Conservation (phyloP, 805 yeast genomes). For the Yamadazyma olivae region DNA sequence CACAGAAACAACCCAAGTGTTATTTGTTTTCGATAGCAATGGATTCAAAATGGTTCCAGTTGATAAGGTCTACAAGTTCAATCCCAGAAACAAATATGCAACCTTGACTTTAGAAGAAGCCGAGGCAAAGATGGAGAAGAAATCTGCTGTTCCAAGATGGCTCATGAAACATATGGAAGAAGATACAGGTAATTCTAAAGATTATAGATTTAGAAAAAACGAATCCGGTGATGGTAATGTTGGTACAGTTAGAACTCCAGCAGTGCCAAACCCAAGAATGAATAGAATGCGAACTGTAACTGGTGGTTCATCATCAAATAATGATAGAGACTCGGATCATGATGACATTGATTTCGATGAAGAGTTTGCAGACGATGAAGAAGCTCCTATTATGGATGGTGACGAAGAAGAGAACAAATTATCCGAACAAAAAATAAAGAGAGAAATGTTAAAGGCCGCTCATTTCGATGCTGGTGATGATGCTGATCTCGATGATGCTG, state of each 20-base stretch:
- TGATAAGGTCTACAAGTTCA: constrained; percentile 89
- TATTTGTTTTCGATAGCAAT: constrained; percentile 78
- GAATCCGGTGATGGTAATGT: constrained; percentile 6
- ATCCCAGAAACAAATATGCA: constrained; percentile 90
- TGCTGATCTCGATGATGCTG: constrained; percentile 45
- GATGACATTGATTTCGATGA: constrained; percentile 95
- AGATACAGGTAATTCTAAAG: constrained; percentile 46
- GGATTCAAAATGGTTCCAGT: constrained; percentile 95
- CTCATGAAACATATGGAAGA: constrained; percentile 83
- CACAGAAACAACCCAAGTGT: constrained; percentile 74
- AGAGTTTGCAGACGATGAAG: constrained; percentile 98
- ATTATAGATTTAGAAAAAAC: constrained; percentile 42
- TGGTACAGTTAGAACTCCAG: constrained; percentile 6
- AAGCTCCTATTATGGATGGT: constrained; percentile 96
- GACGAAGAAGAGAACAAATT: constrained; percentile 92
- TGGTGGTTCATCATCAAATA: constrained; percentile 37
- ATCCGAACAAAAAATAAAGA: constrained; percentile 78
- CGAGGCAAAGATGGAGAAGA: constrained; percentile 87
- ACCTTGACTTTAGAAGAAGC: constrained; percentile 95
- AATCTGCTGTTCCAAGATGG: constrained; percentile 84
- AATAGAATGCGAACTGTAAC: constrained; percentile 38
- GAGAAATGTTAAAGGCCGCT: constrained; percentile 80
- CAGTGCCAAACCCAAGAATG: constrained; percentile 2
- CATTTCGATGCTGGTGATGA: constrained; percentile 65
- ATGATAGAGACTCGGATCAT: constrained; percentile 68